These are phyloP conservation scores for Colletotrichum costaricense DNA, from an alignment of 2,329 filamentous ascomycete species.

Conservation along the genomic window DNA sequence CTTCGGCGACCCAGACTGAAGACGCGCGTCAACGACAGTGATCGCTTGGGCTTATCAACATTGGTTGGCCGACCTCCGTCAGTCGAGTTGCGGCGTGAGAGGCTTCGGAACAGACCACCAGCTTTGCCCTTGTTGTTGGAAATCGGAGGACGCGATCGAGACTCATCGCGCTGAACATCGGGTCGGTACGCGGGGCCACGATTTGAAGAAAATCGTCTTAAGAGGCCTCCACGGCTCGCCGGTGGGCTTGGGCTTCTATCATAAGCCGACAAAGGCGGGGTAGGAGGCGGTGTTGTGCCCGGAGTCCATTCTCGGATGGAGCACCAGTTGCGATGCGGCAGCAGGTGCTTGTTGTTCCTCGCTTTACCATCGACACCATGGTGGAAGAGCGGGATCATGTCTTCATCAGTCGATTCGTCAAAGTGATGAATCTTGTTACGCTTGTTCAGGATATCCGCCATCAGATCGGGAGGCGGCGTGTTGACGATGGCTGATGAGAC, in stretches of 20 bases:
- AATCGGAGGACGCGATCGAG: constrained; percentile 59
- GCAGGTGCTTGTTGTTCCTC: constrained; percentile 89
- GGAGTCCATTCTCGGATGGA: constrained; percentile 88
- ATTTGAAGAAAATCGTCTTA: constrained; percentile 58
- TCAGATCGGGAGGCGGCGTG: constrained; percentile 84
- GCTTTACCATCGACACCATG: constrained; percentile 90
- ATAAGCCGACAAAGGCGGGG: constrained; percentile 67
- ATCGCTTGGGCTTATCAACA: constrained; percentile 61
- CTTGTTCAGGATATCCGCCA: constrained; percentile 93
- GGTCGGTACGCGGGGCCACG: constrained; percentile 49
- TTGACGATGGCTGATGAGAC: constrained; percentile 96
- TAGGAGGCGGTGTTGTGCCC: constrained; percentile 77
- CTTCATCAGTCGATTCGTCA: constrained; percentile 85
- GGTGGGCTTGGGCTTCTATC: constrained; percentile 55
- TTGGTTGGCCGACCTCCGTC: constrained; percentile 49
- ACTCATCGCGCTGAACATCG: constrained; percentile 47
- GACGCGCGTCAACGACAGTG: constrained; percentile 67
- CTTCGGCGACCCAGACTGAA: constrained; percentile 53
- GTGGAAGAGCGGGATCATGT: constrained; percentile 94
- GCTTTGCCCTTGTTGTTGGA: constrained; percentile 48
- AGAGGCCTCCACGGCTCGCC: constrained; percentile 49
- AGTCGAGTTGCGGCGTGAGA: constrained; percentile 52
- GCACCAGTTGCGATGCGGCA: constrained; percentile 96
- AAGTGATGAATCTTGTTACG: constrained; percentile 85
- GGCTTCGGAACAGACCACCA: constrained; percentile 44